Evolutionary conservation across 345 rosid species (phyloP).

Genomic region (Carallia brachiata): DNA sequence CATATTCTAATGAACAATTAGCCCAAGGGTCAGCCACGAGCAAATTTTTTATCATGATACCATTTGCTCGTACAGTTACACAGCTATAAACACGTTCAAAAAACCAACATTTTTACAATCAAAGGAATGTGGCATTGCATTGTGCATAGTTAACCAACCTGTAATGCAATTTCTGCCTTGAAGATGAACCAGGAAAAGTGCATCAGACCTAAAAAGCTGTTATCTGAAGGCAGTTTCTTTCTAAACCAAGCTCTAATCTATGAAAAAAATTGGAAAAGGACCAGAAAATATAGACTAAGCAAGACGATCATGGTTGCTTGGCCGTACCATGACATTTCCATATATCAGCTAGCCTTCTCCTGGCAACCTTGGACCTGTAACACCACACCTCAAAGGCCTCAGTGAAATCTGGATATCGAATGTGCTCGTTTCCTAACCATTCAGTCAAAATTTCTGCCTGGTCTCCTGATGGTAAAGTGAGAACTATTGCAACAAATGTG

Average conservation of each 20-base stretch:
- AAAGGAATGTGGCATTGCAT: conserved; percentile 12
- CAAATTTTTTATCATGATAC: not conserved
- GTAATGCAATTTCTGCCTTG: not conserved
- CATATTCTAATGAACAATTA: too few species aligned
- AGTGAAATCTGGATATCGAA: conserved; percentile 73
- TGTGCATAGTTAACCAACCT: conserved; percentile 3
- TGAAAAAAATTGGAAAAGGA: not conserved
- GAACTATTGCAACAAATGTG: conserved; percentile 64
- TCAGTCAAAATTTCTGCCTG: conserved; percentile 80
- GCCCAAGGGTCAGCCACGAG: not conserved
- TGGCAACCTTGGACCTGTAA: conserved; percentile 73
- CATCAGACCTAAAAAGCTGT: not conserved
- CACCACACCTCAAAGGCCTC: conserved; percentile 96
- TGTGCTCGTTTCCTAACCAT: conserved; percentile 59
- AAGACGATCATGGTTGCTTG: not conserved
- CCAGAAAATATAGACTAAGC: not conserved
- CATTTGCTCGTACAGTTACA: not conserved
- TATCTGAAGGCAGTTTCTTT: not conserved
- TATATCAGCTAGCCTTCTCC: conserved; percentile 53
- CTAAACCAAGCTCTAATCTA: conserved; percentile 1
- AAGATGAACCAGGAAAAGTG: not conserved
- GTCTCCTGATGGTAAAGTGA: conserved; percentile 74
- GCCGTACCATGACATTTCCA: conserved; percentile 24
- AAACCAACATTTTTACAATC: conserved; percentile 22
- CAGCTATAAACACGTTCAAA: not conserved